phyloP scores from a whole-genome alignment of 2,329 filamentous ascomycete genomes.

The Aureobasidium melanogenum region DNA sequence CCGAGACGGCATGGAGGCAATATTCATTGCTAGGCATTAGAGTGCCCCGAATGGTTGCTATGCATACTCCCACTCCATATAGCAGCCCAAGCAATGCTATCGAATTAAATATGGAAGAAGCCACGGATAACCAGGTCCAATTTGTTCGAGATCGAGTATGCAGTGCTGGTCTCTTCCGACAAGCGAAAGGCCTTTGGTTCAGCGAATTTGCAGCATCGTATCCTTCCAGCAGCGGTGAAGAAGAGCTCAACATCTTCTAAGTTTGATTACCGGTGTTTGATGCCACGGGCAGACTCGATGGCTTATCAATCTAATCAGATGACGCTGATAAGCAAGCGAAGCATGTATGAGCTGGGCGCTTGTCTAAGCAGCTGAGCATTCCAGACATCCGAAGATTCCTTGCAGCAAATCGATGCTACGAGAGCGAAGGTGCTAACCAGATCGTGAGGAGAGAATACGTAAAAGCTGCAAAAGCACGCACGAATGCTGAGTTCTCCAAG shows the following conservation, averaged over 20 bases:
- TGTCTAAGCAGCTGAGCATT: too few species aligned
- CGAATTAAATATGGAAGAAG: background rate
- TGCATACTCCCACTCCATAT: background rate
- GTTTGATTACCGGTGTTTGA: background rate
- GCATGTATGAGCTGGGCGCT: background rate
- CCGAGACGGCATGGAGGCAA: background rate
- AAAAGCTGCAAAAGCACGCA: background rate
- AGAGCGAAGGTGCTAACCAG: too few species aligned
- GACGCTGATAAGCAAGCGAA: background rate
- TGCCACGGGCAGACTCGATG: too few species aligned
- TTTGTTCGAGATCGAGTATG: background rate
- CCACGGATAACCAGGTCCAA: background rate
- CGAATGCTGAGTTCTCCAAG: background rate
- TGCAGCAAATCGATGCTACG: background rate
- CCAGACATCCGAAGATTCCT: background rate
- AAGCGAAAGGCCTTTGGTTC: background rate
- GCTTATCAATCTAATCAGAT: conserved; percentile 12
- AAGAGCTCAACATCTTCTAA: background rate
- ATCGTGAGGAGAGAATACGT: background rate
- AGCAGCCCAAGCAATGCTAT: background rate
- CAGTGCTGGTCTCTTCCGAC: background rate
- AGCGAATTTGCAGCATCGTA: background rate
- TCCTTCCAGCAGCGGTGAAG: background rate
- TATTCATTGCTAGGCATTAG: conserved; percentile 5
- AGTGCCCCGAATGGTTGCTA: background rate